Evolutionary conservation across 805 yeast species (phyloP), one percentile per base, ranked within the genome.

Genomic region (Candida orba): DNA sequence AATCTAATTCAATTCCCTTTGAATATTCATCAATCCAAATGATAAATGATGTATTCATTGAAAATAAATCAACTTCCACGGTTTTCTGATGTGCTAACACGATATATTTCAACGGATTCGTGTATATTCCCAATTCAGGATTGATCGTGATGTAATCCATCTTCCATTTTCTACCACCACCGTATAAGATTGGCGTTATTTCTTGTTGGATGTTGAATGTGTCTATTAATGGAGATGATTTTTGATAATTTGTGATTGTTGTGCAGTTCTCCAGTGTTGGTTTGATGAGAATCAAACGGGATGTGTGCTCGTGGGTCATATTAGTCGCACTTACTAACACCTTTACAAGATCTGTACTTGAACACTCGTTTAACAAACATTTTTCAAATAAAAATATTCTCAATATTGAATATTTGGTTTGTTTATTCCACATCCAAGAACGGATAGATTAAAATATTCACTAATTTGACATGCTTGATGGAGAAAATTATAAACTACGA

Each of bases 121-220:
- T 29, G 17, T 18, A 18, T 9, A 20, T 20, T 6, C 34, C 35
- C 4, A 30, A 8, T n/a, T 24, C 29, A 7, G 40, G 35, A 9
- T 39, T 25, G 6, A 13, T 27, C 14, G 15, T 35, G 30, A 48
- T 49, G 6, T 53, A 45, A 12, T 34, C 33, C 4, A 57, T 43
- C 1, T 52, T 39, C 50, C 68, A 55, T 23, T 66, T 61, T 27
- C 72, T 57, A 1, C 74, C 73, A 4, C 74, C 74, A 4, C 71
- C 74, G 39, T 60, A 62, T 17, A 69, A 49, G 1, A 68, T 49
- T 1, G 66, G 63, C n/a, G 25, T 37, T 8, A 50, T 43, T 22
- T 62, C 65, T 14, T 50, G 48, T 10, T 27, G 29, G 13, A 51
- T 37, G 7, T 58, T 45, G 45, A 50, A 49, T 12, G 40, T 32